phyloP scores from a whole-genome alignment of 495 filamentous ascomycete species.

The Lasiosphaeriaceae sp. region DNA sequence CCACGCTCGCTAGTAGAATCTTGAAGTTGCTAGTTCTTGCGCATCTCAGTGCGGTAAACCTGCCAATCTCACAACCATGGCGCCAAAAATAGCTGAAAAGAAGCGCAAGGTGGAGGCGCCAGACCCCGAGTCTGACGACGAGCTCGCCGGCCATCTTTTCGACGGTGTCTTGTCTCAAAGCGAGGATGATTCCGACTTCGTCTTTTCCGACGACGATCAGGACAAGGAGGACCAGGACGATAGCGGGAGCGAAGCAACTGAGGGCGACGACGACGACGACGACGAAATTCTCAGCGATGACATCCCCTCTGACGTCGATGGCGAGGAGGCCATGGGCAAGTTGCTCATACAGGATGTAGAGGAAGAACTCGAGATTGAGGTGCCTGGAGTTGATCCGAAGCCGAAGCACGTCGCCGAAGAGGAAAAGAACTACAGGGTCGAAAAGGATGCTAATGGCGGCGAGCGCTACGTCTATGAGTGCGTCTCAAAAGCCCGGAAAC shows the following conservation, averaged over 20 bases:
- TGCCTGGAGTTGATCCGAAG: slow-evolving; percentile 33
- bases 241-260: slow-evolving; percentile 18
- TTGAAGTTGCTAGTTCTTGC: slow-evolving; percentile 14
- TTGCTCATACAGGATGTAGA: slow-evolving; percentile 14
- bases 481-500: slow-evolving; percentile 2
- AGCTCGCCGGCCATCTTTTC: slow-evolving; percentile 26
- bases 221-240: slow-evolving; percentile 19
- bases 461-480: slow-evolving; percentile 56
- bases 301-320: slow-evolving; percentile 52
- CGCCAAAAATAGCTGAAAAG: slow-evolving; percentile 30
- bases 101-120: slow-evolving; percentile 43
- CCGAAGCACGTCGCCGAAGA: slow-evolving; percentile 28
- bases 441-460: slow-evolving; percentile 52
- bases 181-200: slow-evolving; percentile 26
- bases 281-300: slow-evolving; percentile 56
- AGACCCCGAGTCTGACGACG: slow-evolving; percentile 31
- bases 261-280: slow-evolving; percentile 43
- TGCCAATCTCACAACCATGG: slow-evolving; percentile 32
- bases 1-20: slow-evolving; percentile 17
- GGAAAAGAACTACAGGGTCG: slow-evolving; percentile 55
- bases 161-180: slow-evolving; percentile 31
- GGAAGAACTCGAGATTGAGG: slow-evolving; percentile 25
- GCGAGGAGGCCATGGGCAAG: slow-evolving; percentile 33
- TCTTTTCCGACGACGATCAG: slow-evolving; percentile 14
- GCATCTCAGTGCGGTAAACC: slow-evolving; percentile 11